Evolutionary conservation across 176 grass and related monocot genomes (phyloP).

Genomic region (Lolium multiflorum): DNA sequence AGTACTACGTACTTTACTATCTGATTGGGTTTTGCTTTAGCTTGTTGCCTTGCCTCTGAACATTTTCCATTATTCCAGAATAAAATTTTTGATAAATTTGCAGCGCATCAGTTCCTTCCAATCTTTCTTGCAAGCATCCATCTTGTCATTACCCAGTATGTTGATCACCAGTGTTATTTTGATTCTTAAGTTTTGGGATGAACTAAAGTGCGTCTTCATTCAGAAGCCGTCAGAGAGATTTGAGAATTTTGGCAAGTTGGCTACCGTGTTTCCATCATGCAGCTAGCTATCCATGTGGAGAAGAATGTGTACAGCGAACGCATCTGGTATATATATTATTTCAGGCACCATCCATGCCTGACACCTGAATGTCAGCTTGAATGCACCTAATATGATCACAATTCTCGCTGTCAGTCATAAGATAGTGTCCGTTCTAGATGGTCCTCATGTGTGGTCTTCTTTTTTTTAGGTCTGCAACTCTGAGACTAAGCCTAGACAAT

Average conservation of each 20-base stretch:
- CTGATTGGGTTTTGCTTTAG: background rate
- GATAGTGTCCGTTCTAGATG: background rate
- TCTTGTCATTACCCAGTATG: too few relatives aligned
- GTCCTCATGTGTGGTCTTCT: background rate
- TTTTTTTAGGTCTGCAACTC: background rate
- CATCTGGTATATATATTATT: background rate
- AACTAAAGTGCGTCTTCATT: too few relatives aligned
- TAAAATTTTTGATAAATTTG: slow-evolving; percentile 21
- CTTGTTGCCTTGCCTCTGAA: background rate
- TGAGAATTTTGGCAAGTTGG: too few relatives aligned
- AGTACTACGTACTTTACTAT: background rate
- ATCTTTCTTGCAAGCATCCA: too few relatives aligned
- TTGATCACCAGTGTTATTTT: too few relatives aligned
- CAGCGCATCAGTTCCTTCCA: background rate
- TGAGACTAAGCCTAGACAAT: background rate
- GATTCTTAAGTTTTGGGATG: too few relatives aligned
- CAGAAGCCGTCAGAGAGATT: too few relatives aligned
- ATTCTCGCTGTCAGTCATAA: background rate
- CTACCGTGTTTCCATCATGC: background rate
- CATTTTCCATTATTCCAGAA: background rate
- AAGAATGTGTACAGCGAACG: too few relatives aligned
- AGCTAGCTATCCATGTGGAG: too few relatives aligned
- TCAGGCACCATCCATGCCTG: too few relatives aligned
- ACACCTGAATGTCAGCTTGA: background rate
- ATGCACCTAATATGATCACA: background rate